phyloP scores from a whole-genome alignment of 1,284 basidiomycete species.

The Rhodotorula mucilaginosa region DNA sequence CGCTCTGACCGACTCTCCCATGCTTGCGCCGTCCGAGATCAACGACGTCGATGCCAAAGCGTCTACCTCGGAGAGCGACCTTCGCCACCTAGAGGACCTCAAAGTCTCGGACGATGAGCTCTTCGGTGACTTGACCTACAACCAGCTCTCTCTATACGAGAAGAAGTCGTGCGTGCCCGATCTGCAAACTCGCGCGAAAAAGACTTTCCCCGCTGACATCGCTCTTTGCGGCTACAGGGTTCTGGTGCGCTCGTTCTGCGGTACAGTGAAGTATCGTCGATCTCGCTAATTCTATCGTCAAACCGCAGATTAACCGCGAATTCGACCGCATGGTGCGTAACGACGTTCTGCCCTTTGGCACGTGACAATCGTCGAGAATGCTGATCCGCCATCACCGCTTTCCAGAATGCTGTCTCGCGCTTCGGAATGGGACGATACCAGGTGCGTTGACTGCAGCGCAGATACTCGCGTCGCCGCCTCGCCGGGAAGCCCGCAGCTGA shows the following conservation, averaged over 20 bases:
- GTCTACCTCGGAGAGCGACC: neutral
- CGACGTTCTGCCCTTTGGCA: no score
- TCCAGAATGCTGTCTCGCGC: slow-evolving; percentile 18
- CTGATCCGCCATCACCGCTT: neutral
- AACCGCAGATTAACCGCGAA: slow-evolving; percentile 57
- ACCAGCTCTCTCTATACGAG: slow-evolving; percentile 23
- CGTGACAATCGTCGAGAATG: neutral
- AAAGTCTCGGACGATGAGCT: slow-evolving; percentile 17
- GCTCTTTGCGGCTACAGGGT: neutral
- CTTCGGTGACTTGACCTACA: slow-evolving; percentile 16
- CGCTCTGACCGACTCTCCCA: neutral
- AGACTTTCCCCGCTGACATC: neutral
- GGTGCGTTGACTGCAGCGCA: slow-evolving; percentile 47
- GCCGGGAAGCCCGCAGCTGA: slow-evolving; percentile 18
- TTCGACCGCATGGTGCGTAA: slow-evolving; percentile 47
- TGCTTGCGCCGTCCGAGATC: neutral
- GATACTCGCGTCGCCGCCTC: neutral
- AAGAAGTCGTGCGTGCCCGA: slow-evolving; percentile 25
- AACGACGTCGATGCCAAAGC: slow-evolving; percentile 12
- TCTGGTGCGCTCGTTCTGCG: neutral
- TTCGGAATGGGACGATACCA: slow-evolving; percentile 60
- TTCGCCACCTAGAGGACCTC: slow-evolving; percentile 14
- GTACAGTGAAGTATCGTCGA: neutral
- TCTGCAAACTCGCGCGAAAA: neutral
- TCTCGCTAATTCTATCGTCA: neutral